A percentile compares a stretch with the other conserved stretches of the same genome.
Evolutionary conservation across 1,284 basidiomycete genomes (phyloP).

Genomic region (Thecaphora frezii): DNA sequence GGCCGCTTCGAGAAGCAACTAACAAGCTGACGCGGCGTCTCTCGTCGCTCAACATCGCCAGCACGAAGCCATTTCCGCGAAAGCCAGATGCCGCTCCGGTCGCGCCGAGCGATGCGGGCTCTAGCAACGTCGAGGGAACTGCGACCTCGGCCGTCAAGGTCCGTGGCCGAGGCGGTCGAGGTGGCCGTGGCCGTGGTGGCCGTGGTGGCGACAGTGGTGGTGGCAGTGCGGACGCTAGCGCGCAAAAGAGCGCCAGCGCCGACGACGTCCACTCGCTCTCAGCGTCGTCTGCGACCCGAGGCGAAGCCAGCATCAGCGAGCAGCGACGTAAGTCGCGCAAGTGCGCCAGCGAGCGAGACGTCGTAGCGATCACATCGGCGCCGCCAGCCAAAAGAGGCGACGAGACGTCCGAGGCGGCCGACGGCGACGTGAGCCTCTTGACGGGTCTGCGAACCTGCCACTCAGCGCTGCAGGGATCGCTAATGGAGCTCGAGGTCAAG

Average conservation of each 20-base stretch:
- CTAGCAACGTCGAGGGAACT: neutral
- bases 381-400: neutral
- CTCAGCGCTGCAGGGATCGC: slow-evolving; percentile 25
- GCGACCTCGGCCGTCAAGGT: neutral
- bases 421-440: slow-evolving; percentile 30
- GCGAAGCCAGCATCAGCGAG: neutral
- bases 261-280: neutral
- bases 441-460: slow-evolving; percentile 28
- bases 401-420: slow-evolving; percentile 1
- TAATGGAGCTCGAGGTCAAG: slow-evolving; percentile 20
- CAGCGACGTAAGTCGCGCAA: neutral
- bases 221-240: too few species aligned
- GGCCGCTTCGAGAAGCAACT: neutral
- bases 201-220: too few species aligned
- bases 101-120: too few species aligned
- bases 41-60: neutral
- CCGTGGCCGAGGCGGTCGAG: too few species aligned
- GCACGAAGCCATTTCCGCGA: neutral
- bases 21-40: neutral
- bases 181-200: too few species aligned
- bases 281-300: too few species aligned
- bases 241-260: neutral
- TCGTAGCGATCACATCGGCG: slow-evolving; percentile 11
- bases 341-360: slow-evolving; percentile 13
- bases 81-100: neutral